Base-by-base conservation (phyloP, 2,329 filamentous ascomycete species). In the Apiospora pterosperma region DNA sequence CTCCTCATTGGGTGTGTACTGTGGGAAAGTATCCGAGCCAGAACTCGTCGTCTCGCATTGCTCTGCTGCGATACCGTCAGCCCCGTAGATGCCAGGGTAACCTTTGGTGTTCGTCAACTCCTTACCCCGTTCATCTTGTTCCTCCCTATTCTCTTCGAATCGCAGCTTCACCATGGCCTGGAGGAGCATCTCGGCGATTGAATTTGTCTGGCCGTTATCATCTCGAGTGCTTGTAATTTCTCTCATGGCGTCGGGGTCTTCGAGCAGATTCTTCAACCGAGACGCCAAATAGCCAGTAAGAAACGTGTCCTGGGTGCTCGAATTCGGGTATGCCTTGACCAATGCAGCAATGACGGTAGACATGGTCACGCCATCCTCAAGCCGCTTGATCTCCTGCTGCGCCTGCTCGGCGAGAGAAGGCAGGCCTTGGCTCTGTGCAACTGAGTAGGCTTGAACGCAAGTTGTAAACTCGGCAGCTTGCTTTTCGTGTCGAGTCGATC, bases 361-460 rank as follows among this genome's bases (percentile, higher is more conserved):
- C 12, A 66, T 36, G 36, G 38, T 61, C 41, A 72, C 36, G 19
- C 36, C 6, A 19, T 19, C 5, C 8, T 64, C 65, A 19, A 71
- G 65, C 36, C 67, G 63, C 59, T 69, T 63, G 44, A 72, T 72
- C 61, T 73, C 69, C 23, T 44, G 63, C 42, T 63, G 67, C 16
- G 68, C 67, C 2, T 68, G 67, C 8, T 63, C 62, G n/a, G 65
- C 64, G 19, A 73, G 62, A 19, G 36, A 31, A 4, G 62, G 52
- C 1, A 73, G 55, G 6, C 69, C 59, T 19, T 69, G 70, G n/a
- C 65, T 64, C 19, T 62, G 64, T 4, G 70, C 66, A 23, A 69
- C 44, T 19, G 61, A 48, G 28, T 71, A 72, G 14, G 65, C 65
- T 36, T 61, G 66, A 39, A 69, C 64, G 41, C 68, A 64, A 36